Percentiles rank a stretch among this genome's conserved stretches.
Evolutionary conservation across 306 rosid species (phyloP).

Genomic region (Quercus gilva): DNA sequence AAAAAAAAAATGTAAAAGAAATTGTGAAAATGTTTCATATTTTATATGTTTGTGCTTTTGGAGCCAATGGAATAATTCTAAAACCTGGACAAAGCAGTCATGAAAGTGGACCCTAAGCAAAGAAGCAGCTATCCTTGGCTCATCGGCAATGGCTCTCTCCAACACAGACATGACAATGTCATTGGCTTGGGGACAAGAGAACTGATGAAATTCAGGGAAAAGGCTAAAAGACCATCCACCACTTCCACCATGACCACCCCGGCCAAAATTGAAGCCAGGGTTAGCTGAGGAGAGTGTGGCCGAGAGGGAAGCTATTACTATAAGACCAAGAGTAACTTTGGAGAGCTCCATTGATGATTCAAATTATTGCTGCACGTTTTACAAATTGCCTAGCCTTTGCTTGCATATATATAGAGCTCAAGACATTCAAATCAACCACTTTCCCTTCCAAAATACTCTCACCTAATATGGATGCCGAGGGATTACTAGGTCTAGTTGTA

Average conservation of each 20-base stretch:
- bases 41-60: no score
- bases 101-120: conserved; percentile 83
- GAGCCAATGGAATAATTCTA: background rate
- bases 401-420: conserved; percentile 28
- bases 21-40: no score
- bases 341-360: conserved; percentile 37
- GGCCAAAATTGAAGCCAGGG: conserved; percentile 59
- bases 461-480: conserved; percentile 30
- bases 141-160: conserved; percentile 54
- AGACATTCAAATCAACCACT: conserved; percentile 37
- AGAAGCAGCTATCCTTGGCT: conserved; percentile 73
- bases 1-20: no score
- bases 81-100: conserved; percentile 79
- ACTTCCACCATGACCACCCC: conserved; percentile 49
- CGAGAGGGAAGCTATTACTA: conserved; percentile 27
- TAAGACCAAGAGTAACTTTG: conserved; percentile 20
- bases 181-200: conserved; percentile 74
- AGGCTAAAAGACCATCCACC: conserved; percentile 44
- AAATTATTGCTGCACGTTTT: background rate
- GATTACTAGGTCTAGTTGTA: conserved; percentile 39
- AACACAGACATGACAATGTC: conserved; percentile 80
- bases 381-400: conserved; percentile 23
- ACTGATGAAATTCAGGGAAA: conserved; percentile 62
- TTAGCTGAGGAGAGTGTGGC: conserved; percentile 37
- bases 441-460: conserved; percentile 43